Evolutionary conservation across 768 basidiomycete genomes (phyloP).

Genomic region (Phlebiopsis gigantea): DNA sequence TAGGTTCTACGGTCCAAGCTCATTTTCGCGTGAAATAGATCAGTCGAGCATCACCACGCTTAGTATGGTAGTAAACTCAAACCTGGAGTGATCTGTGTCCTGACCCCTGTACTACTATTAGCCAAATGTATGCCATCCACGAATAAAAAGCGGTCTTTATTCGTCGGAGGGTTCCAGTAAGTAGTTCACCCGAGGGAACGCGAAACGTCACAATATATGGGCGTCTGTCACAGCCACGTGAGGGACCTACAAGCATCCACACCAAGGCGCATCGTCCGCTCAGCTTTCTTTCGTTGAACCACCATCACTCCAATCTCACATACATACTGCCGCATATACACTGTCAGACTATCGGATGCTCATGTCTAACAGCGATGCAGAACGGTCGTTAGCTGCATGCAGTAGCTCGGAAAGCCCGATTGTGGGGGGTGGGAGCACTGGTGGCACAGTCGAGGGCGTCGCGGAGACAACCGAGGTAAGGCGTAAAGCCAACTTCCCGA

Average conservation of each 20-base stretch:
- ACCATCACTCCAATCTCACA: not conserved
- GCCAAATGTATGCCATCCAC: slow-evolving; percentile 2
- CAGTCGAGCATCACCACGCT: slow-evolving; percentile 11
- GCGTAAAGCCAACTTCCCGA: not conserved
- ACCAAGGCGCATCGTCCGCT: not conserved
- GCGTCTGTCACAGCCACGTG: slow-evolving; percentile 9
- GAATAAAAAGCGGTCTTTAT: no score
- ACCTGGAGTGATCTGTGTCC: not conserved
- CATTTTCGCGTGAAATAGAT: not conserved
- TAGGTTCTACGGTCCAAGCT: not conserved
- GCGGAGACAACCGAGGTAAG: not conserved
- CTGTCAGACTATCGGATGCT: no score
- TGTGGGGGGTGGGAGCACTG: not conserved
- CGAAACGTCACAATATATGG: not conserved
- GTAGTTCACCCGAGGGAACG: no score
- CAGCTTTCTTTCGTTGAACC: not conserved
- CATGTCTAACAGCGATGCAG: no score
- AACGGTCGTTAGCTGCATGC: no score
- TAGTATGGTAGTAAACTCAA: slow-evolving; percentile 4
- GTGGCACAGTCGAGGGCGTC: not conserved
- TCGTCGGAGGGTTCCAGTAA: no score
- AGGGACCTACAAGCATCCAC: slow-evolving; percentile 11
- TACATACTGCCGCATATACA: not conserved
- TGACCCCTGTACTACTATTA: not conserved
- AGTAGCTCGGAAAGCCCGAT: no score